Conservation (phyloP, 2,329 filamentous ascomycete genomes). For the Hyphodiscus sp. region DNA sequence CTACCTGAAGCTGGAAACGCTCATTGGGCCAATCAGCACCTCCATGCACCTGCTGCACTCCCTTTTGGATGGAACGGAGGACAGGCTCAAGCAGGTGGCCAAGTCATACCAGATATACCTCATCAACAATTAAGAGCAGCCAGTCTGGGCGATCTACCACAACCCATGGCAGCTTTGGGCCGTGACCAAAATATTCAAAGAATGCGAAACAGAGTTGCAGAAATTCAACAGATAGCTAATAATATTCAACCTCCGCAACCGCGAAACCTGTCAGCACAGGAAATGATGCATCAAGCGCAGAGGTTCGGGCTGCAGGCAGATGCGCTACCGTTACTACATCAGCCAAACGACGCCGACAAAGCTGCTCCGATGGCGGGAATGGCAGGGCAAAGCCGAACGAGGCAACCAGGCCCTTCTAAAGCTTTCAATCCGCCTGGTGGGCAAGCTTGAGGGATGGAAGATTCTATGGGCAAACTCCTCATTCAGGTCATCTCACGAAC, state of each 20-base stretch:
- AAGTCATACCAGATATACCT: background rate
- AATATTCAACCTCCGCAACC: background rate
- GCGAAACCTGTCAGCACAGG: too few relatives aligned
- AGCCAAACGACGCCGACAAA: background rate
- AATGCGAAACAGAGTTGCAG: background rate
- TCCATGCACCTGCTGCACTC: too few relatives aligned
- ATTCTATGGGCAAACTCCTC: background rate
- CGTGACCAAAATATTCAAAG: background rate
- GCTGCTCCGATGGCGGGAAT: background rate
- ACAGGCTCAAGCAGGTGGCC: background rate
- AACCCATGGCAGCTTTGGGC: background rate
- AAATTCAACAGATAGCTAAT: background rate
- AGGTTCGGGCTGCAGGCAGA: too few relatives aligned
- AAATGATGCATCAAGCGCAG: too few relatives aligned
- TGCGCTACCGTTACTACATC: too few relatives aligned
- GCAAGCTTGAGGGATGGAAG: background rate
- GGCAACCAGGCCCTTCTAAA: background rate
- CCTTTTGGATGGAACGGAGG: too few relatives aligned
- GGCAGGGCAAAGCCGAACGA: background rate
- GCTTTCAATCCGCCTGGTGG: background rate
- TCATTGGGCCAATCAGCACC: too few relatives aligned
- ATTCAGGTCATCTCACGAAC: background rate
- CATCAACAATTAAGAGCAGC: background rate
- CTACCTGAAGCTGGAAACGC: background rate
- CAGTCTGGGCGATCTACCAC: background rate